Conservation (phyloP, 176 grass and related monocot species). For the Guadua angustifolia region DNA sequence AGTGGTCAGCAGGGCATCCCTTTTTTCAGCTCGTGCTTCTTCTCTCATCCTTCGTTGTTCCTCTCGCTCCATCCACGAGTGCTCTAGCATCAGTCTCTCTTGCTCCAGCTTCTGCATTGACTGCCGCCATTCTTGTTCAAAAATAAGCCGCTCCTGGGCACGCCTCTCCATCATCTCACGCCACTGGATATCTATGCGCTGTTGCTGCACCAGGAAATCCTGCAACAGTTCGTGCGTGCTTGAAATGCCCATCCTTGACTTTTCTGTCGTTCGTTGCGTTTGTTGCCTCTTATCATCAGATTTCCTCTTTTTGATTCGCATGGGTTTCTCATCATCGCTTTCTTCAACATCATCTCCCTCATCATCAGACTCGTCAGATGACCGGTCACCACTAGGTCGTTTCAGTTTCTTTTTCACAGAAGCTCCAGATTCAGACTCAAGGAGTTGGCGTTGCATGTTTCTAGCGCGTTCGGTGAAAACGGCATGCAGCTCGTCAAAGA, state of each 20-base stretch:
- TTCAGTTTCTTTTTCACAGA: slow-evolving; percentile 70
- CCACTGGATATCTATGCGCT: slow-evolving; percentile 74
- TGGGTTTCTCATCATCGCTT: slow-evolving; percentile 63
- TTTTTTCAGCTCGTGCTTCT: slow-evolving; percentile 63
- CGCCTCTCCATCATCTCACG: slow-evolving; percentile 67
- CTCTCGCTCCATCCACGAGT: slow-evolving; percentile 72
- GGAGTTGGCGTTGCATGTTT: slow-evolving; percentile 86
- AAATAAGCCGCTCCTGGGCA: slow-evolving; percentile 57
- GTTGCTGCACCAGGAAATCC: slow-evolving; percentile 81
- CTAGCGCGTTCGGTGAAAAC: slow-evolving; percentile 83
- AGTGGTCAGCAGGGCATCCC: slow-evolving; percentile 50
- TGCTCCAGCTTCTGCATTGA: slow-evolving; percentile 84
- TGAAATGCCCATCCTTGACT: slow-evolving; percentile 37
- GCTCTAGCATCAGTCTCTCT: slow-evolving; percentile 83
- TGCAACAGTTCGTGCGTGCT: slow-evolving; percentile 68
- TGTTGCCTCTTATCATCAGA: slow-evolving; percentile 46
- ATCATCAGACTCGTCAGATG: slow-evolving; percentile 46
- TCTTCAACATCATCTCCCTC: slow-evolving; percentile 47
- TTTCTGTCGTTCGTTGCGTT: slow-evolving; percentile 32
- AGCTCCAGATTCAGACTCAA: slow-evolving; percentile 75
- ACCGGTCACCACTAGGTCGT: slow-evolving; percentile 33
- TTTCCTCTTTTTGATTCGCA: slow-evolving; percentile 56
- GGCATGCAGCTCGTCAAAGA: slow-evolving; percentile 87
- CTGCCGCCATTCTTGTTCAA: slow-evolving; percentile 81
- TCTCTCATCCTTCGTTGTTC: slow-evolving; percentile 59